A percentile compares a stretch with the other conserved stretches of the same genome.
phyloP scores from a whole-genome alignment of 305 asterid species.

The Rubia peregrina region DNA sequence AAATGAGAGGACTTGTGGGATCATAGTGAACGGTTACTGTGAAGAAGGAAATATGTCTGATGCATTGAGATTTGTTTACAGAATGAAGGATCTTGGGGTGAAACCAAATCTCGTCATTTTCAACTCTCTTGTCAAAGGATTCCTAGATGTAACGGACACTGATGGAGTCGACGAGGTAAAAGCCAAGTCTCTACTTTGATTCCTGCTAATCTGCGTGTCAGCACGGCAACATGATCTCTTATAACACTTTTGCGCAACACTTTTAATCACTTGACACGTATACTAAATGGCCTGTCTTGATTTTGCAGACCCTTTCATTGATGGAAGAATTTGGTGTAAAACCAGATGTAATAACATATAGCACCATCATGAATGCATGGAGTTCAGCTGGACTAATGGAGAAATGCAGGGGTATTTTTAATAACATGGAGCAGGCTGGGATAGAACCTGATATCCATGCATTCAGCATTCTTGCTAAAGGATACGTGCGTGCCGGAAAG shows the following conservation, averaged over 20 bases:
- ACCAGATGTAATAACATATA: constrained; percentile 81
- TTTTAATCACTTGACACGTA: background rate
- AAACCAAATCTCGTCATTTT: constrained; percentile 71
- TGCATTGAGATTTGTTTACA: constrained; percentile 62
- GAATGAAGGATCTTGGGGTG: constrained; percentile 72
- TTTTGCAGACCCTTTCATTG: constrained; percentile 47
- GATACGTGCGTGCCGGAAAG: constrained; percentile 69
- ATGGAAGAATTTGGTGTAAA: constrained; percentile 81
- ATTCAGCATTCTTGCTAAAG: constrained; percentile 92
- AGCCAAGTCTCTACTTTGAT: constrained; percentile 8
- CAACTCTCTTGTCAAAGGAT: constrained; percentile 81
- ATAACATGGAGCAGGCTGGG: constrained; percentile 65
- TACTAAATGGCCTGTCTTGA: background rate
- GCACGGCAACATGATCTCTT: background rate
- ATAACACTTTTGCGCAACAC: no score
- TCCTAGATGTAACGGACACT: constrained; percentile 42
- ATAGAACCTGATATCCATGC: constrained; percentile 70
- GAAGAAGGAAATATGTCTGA: constrained; percentile 72
- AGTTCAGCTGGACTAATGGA: constrained; percentile 76
- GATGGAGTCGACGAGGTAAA: constrained; percentile 89
- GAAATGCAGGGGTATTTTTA: constrained; percentile 66
- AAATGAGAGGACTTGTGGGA: constrained; percentile 76
- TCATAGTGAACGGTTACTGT: constrained; percentile 73
- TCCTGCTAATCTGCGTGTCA: background rate
- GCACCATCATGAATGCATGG: constrained; percentile 95